phyloP scores from a whole-genome alignment of 192 early-diverging fungal species.

The Kappamyces sp. region DNA sequence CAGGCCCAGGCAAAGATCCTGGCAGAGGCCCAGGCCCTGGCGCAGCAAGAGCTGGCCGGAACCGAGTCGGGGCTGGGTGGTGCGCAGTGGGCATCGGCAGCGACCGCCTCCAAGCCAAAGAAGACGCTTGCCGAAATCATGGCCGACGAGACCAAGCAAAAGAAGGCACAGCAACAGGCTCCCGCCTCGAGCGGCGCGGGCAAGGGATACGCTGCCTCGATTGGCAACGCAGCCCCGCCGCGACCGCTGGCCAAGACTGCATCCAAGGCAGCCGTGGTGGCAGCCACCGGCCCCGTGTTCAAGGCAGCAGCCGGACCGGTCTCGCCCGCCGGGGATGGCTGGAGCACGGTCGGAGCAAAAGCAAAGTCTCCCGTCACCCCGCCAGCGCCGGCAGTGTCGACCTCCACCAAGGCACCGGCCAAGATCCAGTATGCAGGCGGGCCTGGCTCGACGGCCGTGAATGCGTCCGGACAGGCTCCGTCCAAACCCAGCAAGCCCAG shows the following conservation, averaged over 20 bases:
- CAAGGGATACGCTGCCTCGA: conserved; percentile 42
- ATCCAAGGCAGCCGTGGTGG: conserved; percentile 22
- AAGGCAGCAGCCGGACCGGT: conserved; percentile 14
- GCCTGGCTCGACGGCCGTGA: neutral
- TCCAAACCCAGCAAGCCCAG: neutral
- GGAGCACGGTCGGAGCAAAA: conserved; percentile 40
- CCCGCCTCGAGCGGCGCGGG: conserved; percentile 16
- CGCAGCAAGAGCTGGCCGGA: conserved; percentile 9
- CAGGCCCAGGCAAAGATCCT: neutral
- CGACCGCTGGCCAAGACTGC: neutral
- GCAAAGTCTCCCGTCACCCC: conserved; percentile 23
- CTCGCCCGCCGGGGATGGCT: conserved; percentile 16
- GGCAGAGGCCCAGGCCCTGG: conserved; percentile 9
- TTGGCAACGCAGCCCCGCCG: conserved; percentile 13
- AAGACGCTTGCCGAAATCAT: conserved; percentile 42
- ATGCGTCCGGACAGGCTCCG: neutral
- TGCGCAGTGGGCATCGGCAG: conserved; percentile 15
- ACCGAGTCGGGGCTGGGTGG: conserved; percentile 2
- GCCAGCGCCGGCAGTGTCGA: conserved; percentile 12
- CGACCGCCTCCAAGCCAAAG: conserved; percentile 20
- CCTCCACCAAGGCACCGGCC: conserved; percentile 14
- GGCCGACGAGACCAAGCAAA: conserved; percentile 39
- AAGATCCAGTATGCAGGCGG: neutral
- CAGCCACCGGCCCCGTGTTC: conserved; percentile 25
- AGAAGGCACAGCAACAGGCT: conserved; percentile 26